These are phyloP conservation scores for Chlorociboria aeruginascens DNA, from an alignment of 495 filamentous ascomycete species.

Conservation along the genomic window DNA sequence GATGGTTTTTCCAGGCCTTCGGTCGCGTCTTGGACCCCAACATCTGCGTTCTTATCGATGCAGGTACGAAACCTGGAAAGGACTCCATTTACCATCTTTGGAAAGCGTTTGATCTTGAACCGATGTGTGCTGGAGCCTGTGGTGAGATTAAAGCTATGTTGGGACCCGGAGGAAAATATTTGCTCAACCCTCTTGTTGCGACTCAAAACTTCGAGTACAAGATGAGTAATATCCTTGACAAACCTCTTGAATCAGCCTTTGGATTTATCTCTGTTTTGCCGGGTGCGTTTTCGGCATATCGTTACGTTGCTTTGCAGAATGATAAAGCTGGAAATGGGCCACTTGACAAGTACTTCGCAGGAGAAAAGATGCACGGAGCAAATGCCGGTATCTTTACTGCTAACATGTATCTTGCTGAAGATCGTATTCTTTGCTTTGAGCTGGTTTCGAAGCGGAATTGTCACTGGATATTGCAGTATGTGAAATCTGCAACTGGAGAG, in stretches of 20 bases:
- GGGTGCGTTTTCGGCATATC: slow-evolving; percentile 96
- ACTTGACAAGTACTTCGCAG: slow-evolving; percentile 91
- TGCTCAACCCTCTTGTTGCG: slow-evolving; percentile 88
- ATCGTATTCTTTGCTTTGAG: slow-evolving; percentile 98
- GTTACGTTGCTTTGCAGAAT: slow-evolving; percentile 89
- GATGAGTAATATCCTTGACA: slow-evolving; percentile 98
- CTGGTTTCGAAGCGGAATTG: slow-evolving; percentile 95
- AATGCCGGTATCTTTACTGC: slow-evolving; percentile 97
- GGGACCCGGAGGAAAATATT: slow-evolving; percentile 71
- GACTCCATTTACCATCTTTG: slow-evolving; percentile 95
- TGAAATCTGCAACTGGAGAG: slow-evolving; percentile 91
- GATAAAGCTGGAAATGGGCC: slow-evolving; percentile 89
- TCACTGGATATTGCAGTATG: slow-evolving; percentile 94
- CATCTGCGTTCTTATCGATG: slow-evolving; percentile 92
- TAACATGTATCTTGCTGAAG: slow-evolving; percentile 99
- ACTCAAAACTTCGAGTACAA: slow-evolving; percentile 99
- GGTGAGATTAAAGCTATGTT: slow-evolving; percentile 99
- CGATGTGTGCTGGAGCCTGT: slow-evolving; percentile 93
- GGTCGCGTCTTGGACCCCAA: slow-evolving; percentile 87
- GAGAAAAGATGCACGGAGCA: slow-evolving; percentile 93
- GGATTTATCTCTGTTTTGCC: slow-evolving; percentile 96
- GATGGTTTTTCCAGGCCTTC: slow-evolving; percentile 99
- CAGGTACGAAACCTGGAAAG: slow-evolving; percentile 84
- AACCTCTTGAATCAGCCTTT: slow-evolving; percentile 93
- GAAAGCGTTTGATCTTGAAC: slow-evolving; percentile 97